These are phyloP conservation scores for Scedosporium dehoogii DNA, from an alignment of 2,329 filamentous ascomycete species.

Conservation along the genomic window DNA sequence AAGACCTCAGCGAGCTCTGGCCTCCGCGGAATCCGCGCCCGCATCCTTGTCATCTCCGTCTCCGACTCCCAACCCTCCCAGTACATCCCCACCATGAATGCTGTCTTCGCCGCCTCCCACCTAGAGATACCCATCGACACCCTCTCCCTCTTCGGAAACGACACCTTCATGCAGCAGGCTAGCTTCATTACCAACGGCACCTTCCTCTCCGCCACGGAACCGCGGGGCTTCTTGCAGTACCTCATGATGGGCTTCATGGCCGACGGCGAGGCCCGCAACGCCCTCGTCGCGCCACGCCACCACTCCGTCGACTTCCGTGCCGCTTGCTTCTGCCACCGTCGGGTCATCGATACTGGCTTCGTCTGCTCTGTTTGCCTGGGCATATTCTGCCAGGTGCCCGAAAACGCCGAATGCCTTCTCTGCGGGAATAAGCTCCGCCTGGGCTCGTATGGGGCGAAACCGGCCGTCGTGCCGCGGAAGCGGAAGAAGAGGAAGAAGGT, in stretches of 20 bases:
- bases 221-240: conserved; percentile 74
- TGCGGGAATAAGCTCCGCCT: conserved; percentile 72
- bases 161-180: conserved; percentile 91
- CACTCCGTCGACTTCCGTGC: conserved; percentile 91
- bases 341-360: conserved; percentile 83
- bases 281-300: conserved; percentile 68
- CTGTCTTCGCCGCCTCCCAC: conserved; percentile 89
- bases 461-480: conserved; percentile 60
- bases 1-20: conserved; percentile 22
- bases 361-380: conserved; percentile 95
- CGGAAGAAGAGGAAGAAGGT: conserved; percentile 70
- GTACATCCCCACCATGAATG: conserved; percentile 98
- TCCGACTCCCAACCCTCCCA: conserved; percentile 77
- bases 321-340: conserved; percentile 94
- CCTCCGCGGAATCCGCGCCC: conserved; percentile 53
- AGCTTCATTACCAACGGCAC: conserved; percentile 51
- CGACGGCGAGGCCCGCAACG: conserved; percentile 40
- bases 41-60: conserved; percentile 84
- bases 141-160: conserved; percentile 71
- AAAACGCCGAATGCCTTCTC: conserved; percentile 63
- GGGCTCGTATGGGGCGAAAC: conserved; percentile 65
- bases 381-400: conserved; percentile 68
- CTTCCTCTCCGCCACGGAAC: conserved; percentile 42
- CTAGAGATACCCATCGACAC: conserved; percentile 87
- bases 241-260: conserved; percentile 91